phyloP scores from a whole-genome alignment of 1,139 yeast genomes.

The Suhomyces terraborum region DNA sequence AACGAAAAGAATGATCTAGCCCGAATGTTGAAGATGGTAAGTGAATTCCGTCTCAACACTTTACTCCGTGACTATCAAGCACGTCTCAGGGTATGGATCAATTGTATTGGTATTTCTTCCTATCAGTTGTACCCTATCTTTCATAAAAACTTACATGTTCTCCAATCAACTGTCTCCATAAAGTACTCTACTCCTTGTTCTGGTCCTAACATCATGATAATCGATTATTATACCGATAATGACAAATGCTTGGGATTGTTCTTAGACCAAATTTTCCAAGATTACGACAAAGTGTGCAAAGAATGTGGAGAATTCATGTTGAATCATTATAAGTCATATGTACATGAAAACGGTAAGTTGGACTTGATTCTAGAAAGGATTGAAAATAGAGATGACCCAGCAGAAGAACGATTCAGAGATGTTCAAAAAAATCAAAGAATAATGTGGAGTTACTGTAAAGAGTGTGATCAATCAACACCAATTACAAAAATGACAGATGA shows the following conservation, averaged over 20 bases:
- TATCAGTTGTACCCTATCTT: conserved; percentile 50
- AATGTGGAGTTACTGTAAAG: conserved; percentile 91
- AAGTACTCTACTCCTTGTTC: conserved; percentile 89
- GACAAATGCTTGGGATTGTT: conserved; percentile 90
- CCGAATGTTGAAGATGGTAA: conserved; percentile 41
- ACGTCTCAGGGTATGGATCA: conserved; percentile 44
- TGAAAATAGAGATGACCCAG: conserved; percentile 33
- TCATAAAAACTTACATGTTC: conserved; percentile 76
- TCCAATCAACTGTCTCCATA: conserved; percentile 80
- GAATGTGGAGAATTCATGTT: conserved; percentile 76
- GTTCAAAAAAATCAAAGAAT: conserved; percentile 52
- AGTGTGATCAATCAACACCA: conserved; percentile 76
- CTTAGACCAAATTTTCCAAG: conserved; percentile 77
- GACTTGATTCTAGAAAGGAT: conserved; percentile 70
- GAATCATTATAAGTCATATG: conserved; percentile 85
- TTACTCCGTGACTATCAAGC: conserved; percentile 33
- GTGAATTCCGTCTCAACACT: conserved; percentile 32
- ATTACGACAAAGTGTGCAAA: conserved; percentile 65
- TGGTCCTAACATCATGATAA: conserved; percentile 81
- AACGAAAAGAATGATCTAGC: conserved; percentile 40
- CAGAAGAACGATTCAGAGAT: conserved; percentile 28
- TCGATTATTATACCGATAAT: conserved; percentile 88
- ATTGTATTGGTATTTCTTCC: conserved; percentile 39
- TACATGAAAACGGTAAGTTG: conserved; percentile 82
- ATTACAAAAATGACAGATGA: conserved; percentile 84